Conservation (phyloP, 768 basidiomycete species). For the Trametes cinnabarina region DNA sequence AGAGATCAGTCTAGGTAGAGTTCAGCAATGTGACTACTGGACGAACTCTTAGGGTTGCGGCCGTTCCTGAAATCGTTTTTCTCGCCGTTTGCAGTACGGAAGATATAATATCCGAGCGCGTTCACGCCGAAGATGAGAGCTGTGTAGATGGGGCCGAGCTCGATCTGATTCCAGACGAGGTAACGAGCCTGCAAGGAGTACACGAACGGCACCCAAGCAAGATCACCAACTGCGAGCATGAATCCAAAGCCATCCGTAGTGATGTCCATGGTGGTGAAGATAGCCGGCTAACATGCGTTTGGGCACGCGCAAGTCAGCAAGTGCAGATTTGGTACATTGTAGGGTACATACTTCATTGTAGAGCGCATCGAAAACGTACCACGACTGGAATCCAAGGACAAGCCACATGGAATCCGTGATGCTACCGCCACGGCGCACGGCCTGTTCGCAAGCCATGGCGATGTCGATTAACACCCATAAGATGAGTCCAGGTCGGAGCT, state of each 20-base stretch:
- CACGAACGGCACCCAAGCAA: conserved; percentile 91
- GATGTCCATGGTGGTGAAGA: conserved; percentile 97
- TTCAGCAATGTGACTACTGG: neutral
- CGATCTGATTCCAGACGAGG: conserved; percentile 84
- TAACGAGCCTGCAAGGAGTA: conserved; percentile 94
- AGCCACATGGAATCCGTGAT: conserved; percentile 92
- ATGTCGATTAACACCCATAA: conserved; percentile 91
- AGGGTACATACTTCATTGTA: conserved; percentile 76
- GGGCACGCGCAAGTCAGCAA: too few relatives aligned
- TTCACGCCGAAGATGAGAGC: conserved; percentile 63
- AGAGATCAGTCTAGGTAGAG: neutral
- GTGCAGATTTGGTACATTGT: neutral
- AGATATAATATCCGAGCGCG: conserved; percentile 83
- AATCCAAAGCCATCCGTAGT: conserved; percentile 97
- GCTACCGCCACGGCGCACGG: conserved; percentile 68
- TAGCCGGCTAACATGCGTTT: conserved; percentile 60
- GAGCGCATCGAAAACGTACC: conserved; percentile 83
- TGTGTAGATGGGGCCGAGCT: conserved; percentile 63
- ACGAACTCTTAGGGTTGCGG: conserved; percentile 84
- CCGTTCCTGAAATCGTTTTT: conserved; percentile 97
- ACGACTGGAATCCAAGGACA: conserved; percentile 78
- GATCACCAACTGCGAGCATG: conserved; percentile 94
- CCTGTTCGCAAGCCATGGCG: conserved; percentile 89
- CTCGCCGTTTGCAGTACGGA: conserved; percentile 83
- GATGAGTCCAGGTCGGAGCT: conserved; percentile 87